Evolutionary conservation across 352 stramenopile genomes (phyloP), one percentile per base, ranked within the genome.

Genomic region (Pythium apleroticum): DNA sequence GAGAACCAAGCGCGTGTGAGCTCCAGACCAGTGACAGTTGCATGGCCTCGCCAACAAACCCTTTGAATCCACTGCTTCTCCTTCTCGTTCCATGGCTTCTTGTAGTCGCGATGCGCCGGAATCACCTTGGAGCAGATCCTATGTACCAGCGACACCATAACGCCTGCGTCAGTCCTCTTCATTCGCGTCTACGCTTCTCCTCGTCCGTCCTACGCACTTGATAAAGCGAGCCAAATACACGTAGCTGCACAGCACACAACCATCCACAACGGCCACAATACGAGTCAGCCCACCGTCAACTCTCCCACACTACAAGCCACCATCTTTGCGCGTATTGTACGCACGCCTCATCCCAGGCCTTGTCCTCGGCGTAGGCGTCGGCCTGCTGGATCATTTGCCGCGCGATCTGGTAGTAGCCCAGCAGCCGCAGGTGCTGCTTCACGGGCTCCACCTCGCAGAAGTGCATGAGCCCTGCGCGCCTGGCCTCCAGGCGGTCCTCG

Each of bases 171-270:
- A 52, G 6, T 33, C 30, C n/a, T 8, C 25, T 25, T 57, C 14
- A 43, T 43, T 24, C 33, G 12, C 25, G 31, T 30, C 9, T 24
- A 35, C 48, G n/a, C n/a, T n/a, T 37, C 14, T 41, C 10, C 1
- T 12, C 17, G 30, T 45, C 6, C 30, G 27, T 39, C 31, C 20
- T 52, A 60, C 65, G 31, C 70, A 94, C 86, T 90, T 90, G 72
- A 92, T 88, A 57, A 92, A 90, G 39, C 80, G 84, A 56, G 80
- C 83, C n/a, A 94, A 68, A 55, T 88, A 86, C 41, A 92, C 85
- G 64, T 92, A 94, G n/a, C 86, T 94, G 57, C 20, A 71, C 10
- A 52, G 7, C 28, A 52, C 2, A 55, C 30, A 65, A n/a, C 60
- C 22, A 49, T 1, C 30, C 1, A 9, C 22, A n/a, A 46, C 48